Conservation (phyloP, 306 rosid genomes). For the Rosa multiflora region DNA sequence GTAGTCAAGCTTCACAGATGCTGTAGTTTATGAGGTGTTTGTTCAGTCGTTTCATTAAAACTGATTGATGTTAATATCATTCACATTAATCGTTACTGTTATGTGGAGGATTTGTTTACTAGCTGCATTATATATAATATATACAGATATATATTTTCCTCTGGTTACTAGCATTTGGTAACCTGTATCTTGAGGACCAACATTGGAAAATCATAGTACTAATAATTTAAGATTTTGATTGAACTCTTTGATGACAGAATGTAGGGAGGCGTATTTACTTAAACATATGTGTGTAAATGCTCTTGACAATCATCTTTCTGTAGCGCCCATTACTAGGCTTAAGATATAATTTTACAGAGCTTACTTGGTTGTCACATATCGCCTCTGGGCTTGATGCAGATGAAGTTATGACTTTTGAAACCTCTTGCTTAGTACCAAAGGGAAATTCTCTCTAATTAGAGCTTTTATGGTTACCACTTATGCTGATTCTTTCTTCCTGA, state of each 20-base stretch:
- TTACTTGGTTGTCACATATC: background rate
- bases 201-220: background rate
- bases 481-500: slow-evolving; percentile 34
- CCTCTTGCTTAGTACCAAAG: background rate
- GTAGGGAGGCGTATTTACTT: background rate
- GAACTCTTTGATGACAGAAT: background rate
- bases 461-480: background rate
- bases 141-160: too few species aligned
- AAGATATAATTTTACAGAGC: background rate
- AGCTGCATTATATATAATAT: background rate
- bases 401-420: background rate
- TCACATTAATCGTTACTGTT: background rate
- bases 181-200: background rate
- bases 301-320: background rate
- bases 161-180: background rate
- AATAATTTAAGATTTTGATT: slow-evolving; percentile 3
- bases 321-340: background rate
- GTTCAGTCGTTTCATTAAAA: background rate
- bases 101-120: background rate
- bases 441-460: background rate
- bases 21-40: background rate
- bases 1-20: background rate
- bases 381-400: background rate
- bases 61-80: background rate
- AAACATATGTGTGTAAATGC: background rate